phyloP scores from a whole-genome alignment of 2,329 filamentous ascomycete genomes.

The Penicillium paneum region DNA sequence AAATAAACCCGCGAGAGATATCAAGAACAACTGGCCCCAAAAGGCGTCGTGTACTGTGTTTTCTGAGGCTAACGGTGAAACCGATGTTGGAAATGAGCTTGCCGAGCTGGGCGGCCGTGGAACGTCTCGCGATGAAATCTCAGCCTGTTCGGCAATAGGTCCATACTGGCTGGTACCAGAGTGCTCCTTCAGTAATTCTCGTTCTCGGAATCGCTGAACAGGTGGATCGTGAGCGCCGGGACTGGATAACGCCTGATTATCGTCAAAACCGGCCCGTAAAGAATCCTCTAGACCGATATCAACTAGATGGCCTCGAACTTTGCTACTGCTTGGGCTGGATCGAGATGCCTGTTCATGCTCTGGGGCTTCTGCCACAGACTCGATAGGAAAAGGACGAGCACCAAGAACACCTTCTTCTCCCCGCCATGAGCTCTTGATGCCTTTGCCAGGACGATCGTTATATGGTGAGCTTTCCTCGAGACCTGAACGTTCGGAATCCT shows the following conservation, averaged over 20 bases:
- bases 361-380: constrained; percentile 34
- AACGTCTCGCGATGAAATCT: constrained; percentile 47
- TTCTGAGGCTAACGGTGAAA: constrained; percentile 61
- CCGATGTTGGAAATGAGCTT: constrained; percentile 54
- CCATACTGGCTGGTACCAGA: constrained; percentile 41
- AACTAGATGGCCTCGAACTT: constrained; percentile 68
- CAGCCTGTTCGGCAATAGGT: constrained; percentile 52
- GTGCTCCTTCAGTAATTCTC: constrained; percentile 38
- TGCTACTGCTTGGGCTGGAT: constrained; percentile 45
- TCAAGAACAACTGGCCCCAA: constrained; percentile 86
- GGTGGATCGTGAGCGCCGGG: constrained; percentile 48
- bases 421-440: constrained; percentile 58
- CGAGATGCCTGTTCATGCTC: constrained; percentile 33
- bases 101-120: constrained; percentile 50
- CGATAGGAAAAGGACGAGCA: constrained; percentile 38
- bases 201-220: constrained; percentile 55
- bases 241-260: constrained; percentile 42
- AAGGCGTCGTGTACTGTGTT: constrained; percentile 82
- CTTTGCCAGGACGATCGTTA: constrained; percentile 42
- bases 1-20: constrained; percentile 77
- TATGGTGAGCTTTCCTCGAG: constrained; percentile 46
- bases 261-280: constrained; percentile 45
- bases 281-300: constrained; percentile 79
- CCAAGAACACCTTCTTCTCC: constrained; percentile 45
- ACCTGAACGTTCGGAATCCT: constrained; percentile 61